Percentiles rank a stretch among this genome's conserved stretches.
Evolutionary conservation across 306 rosid species (phyloP).

Genomic region (Parietaria judaica): DNA sequence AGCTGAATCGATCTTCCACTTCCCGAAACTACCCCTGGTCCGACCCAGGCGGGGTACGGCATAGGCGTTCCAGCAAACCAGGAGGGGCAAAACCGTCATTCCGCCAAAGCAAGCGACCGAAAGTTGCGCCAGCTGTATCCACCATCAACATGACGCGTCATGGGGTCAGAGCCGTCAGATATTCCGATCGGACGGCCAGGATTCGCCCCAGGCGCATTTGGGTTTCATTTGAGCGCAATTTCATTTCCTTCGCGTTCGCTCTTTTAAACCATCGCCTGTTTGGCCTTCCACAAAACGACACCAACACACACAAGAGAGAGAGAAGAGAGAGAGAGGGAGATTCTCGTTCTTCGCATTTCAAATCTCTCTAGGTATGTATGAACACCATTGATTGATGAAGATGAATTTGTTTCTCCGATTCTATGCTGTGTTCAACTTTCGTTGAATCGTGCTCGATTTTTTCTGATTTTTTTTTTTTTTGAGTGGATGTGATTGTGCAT

Average conservation of each 20-base stretch:
- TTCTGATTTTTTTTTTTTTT: background rate
- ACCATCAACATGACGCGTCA: conserved; percentile 40
- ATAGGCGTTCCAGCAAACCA: conserved; percentile 7
- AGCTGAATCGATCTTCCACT: no score
- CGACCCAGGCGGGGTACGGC: conserved; percentile 4
- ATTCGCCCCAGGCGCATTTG: conserved; percentile 37
- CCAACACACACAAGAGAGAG: background rate
- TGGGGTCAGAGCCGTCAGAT: conserved; percentile 36
- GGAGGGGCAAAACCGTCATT: conserved; percentile 20
- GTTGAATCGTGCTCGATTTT: no score
- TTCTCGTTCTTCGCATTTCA: conserved; percentile 17
- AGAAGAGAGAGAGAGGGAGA: conserved; percentile 9
- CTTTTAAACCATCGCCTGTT: conserved; percentile 43
- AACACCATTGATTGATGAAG: background rate
- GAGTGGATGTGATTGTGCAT: background rate
- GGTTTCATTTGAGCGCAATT: conserved; percentile 47
- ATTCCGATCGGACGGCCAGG: conserved; percentile 37
- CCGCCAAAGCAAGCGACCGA: conserved; percentile 18
- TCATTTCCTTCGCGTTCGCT: conserved; percentile 36
- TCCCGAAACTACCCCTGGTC: conserved; percentile 14
- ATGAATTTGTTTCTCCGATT: background rate
- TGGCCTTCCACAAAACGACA: conserved; percentile 9
- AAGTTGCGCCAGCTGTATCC: conserved; percentile 68
- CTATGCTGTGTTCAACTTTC: no score
- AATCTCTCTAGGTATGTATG: conserved; percentile 42